Percentiles rank a stretch among this genome's conserved stretches.
phyloP scores from a whole-genome alignment of 805 yeast genomes.

The Nakazawaea ishiwadae region DNA sequence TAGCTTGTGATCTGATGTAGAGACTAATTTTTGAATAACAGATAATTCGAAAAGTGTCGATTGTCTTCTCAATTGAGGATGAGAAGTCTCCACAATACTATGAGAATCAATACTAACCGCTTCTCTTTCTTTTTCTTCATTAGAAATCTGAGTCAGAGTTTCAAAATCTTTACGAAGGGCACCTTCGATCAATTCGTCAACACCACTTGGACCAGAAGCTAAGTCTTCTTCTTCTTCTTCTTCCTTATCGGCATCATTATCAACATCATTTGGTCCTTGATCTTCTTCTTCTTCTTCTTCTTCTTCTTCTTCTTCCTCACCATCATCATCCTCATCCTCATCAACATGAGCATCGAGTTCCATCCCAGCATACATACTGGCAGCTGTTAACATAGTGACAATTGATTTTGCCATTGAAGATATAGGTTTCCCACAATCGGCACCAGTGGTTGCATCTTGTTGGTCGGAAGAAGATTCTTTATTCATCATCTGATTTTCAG shows the following conservation, averaged over 20 bases:
- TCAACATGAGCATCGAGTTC: constrained; percentile 13
- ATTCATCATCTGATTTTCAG: neutral
- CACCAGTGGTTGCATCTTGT: neutral
- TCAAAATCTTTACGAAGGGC: no score
- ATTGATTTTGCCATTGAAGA: constrained; percentile 47
- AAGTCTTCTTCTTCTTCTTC: neutral
- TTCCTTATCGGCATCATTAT: constrained; percentile 5
- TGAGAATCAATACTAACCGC: no score
- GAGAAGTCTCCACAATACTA: neutral
- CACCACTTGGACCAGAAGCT: neutral
- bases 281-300: constrained; percentile 22
- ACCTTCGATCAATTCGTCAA: no score
- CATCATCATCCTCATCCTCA: constrained; percentile 28
- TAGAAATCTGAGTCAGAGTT: neutral
- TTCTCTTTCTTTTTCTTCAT: neutral
- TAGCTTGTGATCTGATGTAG: constrained; percentile 13
- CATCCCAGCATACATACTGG: constrained; percentile 46
- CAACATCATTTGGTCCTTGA: constrained; percentile 7
- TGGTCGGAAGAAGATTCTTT: neutral
- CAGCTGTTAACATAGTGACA: constrained; percentile 51
- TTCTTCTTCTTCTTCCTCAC: constrained; percentile 17
- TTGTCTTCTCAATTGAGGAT: constrained; percentile 12
- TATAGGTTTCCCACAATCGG: constrained; percentile 15
- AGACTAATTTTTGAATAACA: constrained; percentile 25
- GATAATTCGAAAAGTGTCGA: constrained; percentile 28